Base-by-base conservation (phyloP, 768 basidiomycete genomes). In the Russula earlei region DNA sequence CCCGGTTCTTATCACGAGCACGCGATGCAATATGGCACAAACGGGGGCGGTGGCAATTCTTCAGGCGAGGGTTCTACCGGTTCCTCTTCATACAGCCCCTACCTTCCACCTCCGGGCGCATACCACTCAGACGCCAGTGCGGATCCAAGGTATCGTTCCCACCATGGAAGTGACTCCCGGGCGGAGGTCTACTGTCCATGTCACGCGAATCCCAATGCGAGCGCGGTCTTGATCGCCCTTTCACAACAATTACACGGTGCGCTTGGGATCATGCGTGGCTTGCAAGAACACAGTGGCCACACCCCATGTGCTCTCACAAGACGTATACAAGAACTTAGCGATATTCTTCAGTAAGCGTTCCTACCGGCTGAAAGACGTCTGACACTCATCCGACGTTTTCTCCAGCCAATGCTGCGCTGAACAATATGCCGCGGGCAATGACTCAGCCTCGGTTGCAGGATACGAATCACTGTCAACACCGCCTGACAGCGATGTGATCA, bases 401-500 rank as follows among this genome's bases (percentile, higher is more conserved):
- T 48, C 25, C 12, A 56, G 60, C n/a, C 52, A 57, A 24, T 58
- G 53, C 37, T 38, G 44, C 42, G 31, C 52, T 5, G 60, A 63
- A 22, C 37, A 46, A 8, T 58, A 63, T 37, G 43, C 60, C 38
- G 5, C 62, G 22, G 34, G 43, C n/a, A 49, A 37, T 27, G 60
- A 61, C 34, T 44, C 56, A 29, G 51, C 50, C 7, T 53, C 47
- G 15, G 49, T 60, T 42, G 25, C 48, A 19, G 54, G 58, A 38
- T 62, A 62, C 49, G 61, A 62, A 9, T 52, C 61, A 0, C 37
- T 57, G 17, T 61, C 61, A 15, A 62, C 61, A 12, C 61, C 61
- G 34, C 61, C 61, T 2, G 61, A 62, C 33, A 60, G 59, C 27
- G 61, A 62, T 34, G 58, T 62, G 44, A 62, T 62, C 44, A 62